These are phyloP conservation scores for Blastocystis sp. DNA, from an alignment of 352 stramenopile genomes.

Conservation along the genomic window DNA sequence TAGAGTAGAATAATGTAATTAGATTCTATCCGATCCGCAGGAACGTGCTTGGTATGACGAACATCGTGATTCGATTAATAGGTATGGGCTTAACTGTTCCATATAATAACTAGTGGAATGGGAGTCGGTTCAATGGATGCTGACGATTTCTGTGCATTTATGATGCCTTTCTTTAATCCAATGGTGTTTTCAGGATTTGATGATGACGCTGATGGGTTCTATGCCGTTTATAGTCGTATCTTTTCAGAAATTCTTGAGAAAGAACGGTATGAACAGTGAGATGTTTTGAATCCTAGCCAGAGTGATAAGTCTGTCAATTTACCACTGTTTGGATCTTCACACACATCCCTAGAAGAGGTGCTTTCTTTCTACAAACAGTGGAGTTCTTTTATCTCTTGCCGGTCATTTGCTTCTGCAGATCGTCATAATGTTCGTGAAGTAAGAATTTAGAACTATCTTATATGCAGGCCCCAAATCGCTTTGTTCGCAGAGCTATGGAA, in stretches of 20 bases:
- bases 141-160: slow-evolving; percentile 73
- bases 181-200: slow-evolving; percentile 78
- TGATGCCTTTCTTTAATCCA: slow-evolving; percentile 76
- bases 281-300: slow-evolving; percentile 66
- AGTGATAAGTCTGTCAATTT: slow-evolving; percentile 4
- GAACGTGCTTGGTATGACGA: slow-evolving; percentile 83
- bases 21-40: slow-evolving; percentile 70
- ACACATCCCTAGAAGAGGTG: slow-evolving; percentile 71
- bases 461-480: slow-evolving; percentile 72
- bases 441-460: neutral
- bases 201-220: slow-evolving; percentile 76
- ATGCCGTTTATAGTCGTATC: slow-evolving; percentile 76
- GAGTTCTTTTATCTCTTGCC: slow-evolving; percentile 75
- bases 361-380: slow-evolving; percentile 71
- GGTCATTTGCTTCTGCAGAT: slow-evolving; percentile 80
- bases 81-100: slow-evolving; percentile 69
- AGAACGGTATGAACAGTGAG: slow-evolving; percentile 5
- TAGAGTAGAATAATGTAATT: slow-evolving; percentile 59
- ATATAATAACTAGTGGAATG: slow-evolving; percentile 6
- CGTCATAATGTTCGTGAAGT: slow-evolving; percentile 74
- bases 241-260: slow-evolving; percentile 79
- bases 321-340: slow-evolving; percentile 74
- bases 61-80: slow-evolving; percentile 81
- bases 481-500: slow-evolving; percentile 78
- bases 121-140: slow-evolving; percentile 70